phyloP scores from a whole-genome alignment of 2,329 filamentous ascomycete genomes.

The Sarocladium brachiariae region DNA sequence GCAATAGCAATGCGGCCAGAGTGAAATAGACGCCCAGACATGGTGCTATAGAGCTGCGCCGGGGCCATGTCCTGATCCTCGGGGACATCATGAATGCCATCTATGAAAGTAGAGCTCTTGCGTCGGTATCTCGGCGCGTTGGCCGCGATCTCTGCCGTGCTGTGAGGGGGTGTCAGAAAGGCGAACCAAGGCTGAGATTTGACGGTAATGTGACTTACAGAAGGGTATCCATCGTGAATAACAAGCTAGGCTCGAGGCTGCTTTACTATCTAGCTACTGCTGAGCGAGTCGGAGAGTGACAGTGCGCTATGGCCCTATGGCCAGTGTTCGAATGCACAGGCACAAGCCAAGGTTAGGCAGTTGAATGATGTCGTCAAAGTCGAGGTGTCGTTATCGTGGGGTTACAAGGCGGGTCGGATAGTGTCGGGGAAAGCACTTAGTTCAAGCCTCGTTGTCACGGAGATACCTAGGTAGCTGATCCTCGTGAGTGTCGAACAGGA shows the following conservation, averaged over 20 bases:
- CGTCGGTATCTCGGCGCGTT: constrained; percentile 85
- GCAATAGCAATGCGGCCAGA: constrained; percentile 96
- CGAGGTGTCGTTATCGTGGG: constrained; percentile 4
- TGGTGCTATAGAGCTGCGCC: constrained; percentile 95
- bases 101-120: constrained; percentile 92
- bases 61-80: constrained; percentile 80
- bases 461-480: too few relatives aligned
- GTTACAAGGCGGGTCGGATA: constrained; percentile 10
- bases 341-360: background rate
- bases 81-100: constrained; percentile 90
- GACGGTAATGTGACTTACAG: constrained; percentile 39
- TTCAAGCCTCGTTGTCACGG: too few relatives aligned
- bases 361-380: constrained; percentile 4
- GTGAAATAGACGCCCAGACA: constrained; percentile 94
- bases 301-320: background rate
- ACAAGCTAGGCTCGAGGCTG: background rate
- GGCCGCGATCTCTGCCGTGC: constrained; percentile 85
- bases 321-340: background rate
- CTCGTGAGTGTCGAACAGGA: too few relatives aligned
- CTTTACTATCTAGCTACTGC: background rate
- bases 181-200: background rate
- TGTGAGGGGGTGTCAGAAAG: constrained; percentile 28
- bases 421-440: constrained; percentile 11
- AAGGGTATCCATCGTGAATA: constrained; percentile 49
- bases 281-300: background rate